Evolutionary conservation across 306 rosid genomes (phyloP).

Genomic region (Cicer yamashitae): DNA sequence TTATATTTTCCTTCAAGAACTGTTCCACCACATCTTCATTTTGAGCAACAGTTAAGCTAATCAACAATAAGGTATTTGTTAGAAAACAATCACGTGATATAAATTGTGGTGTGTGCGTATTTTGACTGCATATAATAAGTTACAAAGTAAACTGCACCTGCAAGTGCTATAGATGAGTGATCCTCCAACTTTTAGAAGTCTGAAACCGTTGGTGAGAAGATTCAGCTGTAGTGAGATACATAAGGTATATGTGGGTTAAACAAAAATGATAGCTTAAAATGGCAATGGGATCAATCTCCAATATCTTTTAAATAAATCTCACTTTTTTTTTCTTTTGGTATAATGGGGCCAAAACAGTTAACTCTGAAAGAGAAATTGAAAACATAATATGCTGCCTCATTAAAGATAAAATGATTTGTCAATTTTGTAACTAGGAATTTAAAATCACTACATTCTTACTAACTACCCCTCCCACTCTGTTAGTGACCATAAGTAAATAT

Average conservation of each 20-base stretch:
- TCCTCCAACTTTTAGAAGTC: conserved; percentile 80
- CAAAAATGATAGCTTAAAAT: neutral
- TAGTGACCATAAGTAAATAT: neutral
- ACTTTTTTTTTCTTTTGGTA: conserved; percentile 15
- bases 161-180: conserved; percentile 92
- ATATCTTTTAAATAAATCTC: conserved; percentile 14
- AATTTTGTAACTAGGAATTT: conserved; percentile 13
- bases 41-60: conserved; percentile 83
- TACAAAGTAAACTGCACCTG: conserved; percentile 62
- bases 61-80: conserved; percentile 33
- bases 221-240: conserved; percentile 64
- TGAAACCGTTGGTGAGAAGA: conserved; percentile 86
- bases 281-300: conserved; percentile 14
- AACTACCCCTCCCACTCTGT: conserved; percentile 1
- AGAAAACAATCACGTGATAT: neutral
- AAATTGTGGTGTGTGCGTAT: neutral
- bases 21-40: conserved; percentile 86
- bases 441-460: neutral
- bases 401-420: conserved; percentile 17
- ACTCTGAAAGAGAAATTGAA: conserved; percentile 15
- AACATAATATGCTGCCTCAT: conserved; percentile 2
- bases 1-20: conserved; percentile 71
- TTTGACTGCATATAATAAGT: conserved; percentile 27
- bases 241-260: conserved; percentile 6
- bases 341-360: neutral